Conservation (phyloP, 371 early-diverging fungal genomes). For the Mortierella sp. region DNA sequence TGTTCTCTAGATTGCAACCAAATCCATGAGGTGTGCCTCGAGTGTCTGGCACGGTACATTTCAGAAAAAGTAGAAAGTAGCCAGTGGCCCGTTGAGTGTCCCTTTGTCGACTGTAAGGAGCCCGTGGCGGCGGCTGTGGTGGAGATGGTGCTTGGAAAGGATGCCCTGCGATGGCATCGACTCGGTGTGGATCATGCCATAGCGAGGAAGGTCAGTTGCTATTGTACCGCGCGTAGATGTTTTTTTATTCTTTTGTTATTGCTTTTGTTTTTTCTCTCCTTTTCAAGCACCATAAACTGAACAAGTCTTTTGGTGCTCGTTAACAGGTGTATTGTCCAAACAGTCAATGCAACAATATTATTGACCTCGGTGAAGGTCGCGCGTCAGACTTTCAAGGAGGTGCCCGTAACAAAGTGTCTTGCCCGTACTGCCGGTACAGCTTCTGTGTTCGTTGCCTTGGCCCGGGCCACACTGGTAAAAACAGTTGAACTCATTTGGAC, state of each 20-base stretch:
- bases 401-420: not conserved
- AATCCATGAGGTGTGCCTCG: not conserved
- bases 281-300: too few relatives aligned
- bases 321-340: constrained; percentile 1
- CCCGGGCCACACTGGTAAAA: not conserved
- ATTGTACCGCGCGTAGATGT: not conserved
- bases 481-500: not conserved
- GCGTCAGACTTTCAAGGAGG: not conserved
- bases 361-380: not conserved
- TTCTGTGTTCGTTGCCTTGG: not conserved
- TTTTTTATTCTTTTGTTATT: not conserved
- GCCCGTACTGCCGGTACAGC: not conserved
- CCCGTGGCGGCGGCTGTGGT: not conserved
- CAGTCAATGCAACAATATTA: not conserved
- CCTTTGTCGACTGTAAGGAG: not conserved
- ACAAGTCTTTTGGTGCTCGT: not conserved
- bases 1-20: not conserved
- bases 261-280: not conserved
- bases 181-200: not conserved
- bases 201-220: not conserved
- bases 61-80: not conserved
- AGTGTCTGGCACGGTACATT: not conserved
- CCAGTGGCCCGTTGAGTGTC: not conserved
- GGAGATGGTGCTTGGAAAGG: not conserved
- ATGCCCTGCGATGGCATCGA: not conserved